Evolutionary conservation across 2,329 filamentous ascomycete species (phyloP).

Genomic region (Talaromyces sp.): DNA sequence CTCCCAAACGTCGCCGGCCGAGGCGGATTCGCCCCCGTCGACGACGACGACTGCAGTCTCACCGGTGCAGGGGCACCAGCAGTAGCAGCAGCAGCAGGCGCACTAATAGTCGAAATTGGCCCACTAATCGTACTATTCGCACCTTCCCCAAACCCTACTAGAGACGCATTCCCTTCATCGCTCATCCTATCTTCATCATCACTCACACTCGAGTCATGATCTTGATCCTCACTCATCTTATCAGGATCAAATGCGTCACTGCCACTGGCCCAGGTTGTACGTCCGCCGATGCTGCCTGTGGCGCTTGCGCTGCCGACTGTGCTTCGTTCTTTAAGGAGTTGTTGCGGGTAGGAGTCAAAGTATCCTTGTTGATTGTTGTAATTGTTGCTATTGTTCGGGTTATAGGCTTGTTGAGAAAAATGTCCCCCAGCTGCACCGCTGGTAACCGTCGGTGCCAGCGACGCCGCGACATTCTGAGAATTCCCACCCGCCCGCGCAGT

Average conservation of each 20-base stretch:
- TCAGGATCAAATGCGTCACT: slow-evolving; percentile 55
- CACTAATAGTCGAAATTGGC: slow-evolving; percentile 62
- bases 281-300: slow-evolving; percentile 67
- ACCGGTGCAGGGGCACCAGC: background rate
- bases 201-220: slow-evolving; percentile 62
- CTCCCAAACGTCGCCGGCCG: slow-evolving; percentile 41
- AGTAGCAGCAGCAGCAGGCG: background rate
- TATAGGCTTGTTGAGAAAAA: background rate
- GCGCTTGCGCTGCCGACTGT: slow-evolving; percentile 90
- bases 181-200: slow-evolving; percentile 59
- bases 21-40: background rate
- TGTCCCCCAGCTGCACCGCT: background rate
- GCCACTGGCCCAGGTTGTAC: slow-evolving; percentile 64
- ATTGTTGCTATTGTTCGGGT: background rate
- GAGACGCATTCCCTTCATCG: slow-evolving; percentile 75
- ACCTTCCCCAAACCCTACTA: slow-evolving; percentile 91
- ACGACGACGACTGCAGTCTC: slow-evolving; percentile 6
- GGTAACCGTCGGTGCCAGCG: background rate
- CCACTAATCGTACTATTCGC: slow-evolving; percentile 81
- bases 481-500: slow-evolving; percentile 59
- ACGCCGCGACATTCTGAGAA: slow-evolving; percentile 21
- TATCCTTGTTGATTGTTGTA: slow-evolving; percentile 58
- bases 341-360: slow-evolving; percentile 71
- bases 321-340: slow-evolving; percentile 67
- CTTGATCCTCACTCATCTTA: slow-evolving; percentile 63